Conservation (phyloP, 495 filamentous ascomycete species). For the Astrothelium macrocarpum region DNA sequence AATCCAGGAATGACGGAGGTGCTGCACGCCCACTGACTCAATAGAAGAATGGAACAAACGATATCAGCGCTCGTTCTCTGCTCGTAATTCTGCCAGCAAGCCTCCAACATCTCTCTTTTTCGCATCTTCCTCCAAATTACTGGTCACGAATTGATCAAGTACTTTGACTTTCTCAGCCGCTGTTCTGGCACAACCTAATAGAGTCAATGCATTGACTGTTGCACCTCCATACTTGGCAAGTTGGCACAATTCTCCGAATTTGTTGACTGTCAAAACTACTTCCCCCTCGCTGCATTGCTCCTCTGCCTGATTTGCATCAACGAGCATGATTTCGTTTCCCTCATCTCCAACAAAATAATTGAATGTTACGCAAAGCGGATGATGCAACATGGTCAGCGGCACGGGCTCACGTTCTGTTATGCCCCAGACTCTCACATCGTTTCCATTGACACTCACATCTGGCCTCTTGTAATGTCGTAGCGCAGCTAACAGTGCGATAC, state of each 20-base stretch:
- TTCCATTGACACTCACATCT: conserved; percentile 74
- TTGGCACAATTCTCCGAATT: conserved; percentile 83
- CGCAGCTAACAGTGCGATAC: conserved; percentile 76
- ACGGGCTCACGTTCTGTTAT: conserved; percentile 82
- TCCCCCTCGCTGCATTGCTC: conserved; percentile 80
- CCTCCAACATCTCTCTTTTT: conserved; percentile 65
- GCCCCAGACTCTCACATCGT: conserved; percentile 69
- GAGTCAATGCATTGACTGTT: conserved; percentile 62
- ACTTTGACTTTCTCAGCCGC: conserved; percentile 72
- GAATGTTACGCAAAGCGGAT: conserved; percentile 80
- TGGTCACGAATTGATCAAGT: conserved; percentile 60
- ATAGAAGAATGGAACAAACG: neutral
- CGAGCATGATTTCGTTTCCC: conserved; percentile 37
- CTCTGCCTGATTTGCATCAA: conserved; percentile 74
- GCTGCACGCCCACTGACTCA: neutral
- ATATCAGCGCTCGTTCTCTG: conserved; percentile 56
- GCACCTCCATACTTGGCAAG: conserved; percentile 78
- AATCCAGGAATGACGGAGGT: neutral
- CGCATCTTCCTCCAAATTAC: conserved; percentile 63
- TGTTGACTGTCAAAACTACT: conserved; percentile 76
- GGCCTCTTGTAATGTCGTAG: conserved; percentile 83
- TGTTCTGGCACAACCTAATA: conserved; percentile 59
- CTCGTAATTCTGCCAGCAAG: conserved; percentile 65
- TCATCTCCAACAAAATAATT: conserved; percentile 49
- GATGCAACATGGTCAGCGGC: conserved; percentile 77